Evolutionary conservation across 768 basidiomycete species (phyloP).

Genomic region (Russula emetica): DNA sequence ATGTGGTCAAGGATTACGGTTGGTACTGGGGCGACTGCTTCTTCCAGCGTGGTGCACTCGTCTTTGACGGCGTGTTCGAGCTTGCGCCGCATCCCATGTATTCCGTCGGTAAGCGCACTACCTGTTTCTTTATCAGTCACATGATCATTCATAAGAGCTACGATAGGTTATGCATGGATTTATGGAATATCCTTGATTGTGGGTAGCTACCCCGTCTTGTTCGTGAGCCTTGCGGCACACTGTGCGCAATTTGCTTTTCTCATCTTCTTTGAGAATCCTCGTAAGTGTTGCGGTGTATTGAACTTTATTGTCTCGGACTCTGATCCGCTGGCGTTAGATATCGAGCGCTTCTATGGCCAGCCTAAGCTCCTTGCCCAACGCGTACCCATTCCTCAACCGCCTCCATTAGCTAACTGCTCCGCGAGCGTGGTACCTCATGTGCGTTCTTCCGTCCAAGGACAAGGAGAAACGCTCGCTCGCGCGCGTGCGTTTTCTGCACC

Average conservation of each 20-base stretch:
- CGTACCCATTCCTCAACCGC: constrained; percentile 48
- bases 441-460: background rate
- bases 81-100: constrained; percentile 95
- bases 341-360: constrained; percentile 90
- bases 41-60: constrained; percentile 86
- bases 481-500: constrained; percentile 26
- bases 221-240: constrained; percentile 90
- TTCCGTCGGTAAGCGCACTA: constrained; percentile 56
- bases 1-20: constrained; percentile 96
- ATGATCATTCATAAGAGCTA: constrained; percentile 7
- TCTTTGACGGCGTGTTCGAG: constrained; percentile 98
- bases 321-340: constrained; percentile 52
- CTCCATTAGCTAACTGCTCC: constrained; percentile 21
- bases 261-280: constrained; percentile 94
- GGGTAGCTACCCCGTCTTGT: constrained; percentile 86
- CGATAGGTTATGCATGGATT: constrained; percentile 87
- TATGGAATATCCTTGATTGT: constrained; percentile 91
- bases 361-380: constrained; percentile 86
- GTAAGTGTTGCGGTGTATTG: constrained; percentile 44
- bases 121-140: background rate
- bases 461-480: constrained; percentile 6
- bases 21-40: constrained; percentile 98
- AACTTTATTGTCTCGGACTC: background rate
- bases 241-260: constrained; percentile 96
- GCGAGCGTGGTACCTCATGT: constrained; percentile 33